These are phyloP conservation scores for Penicillium sp. DNA, from an alignment of 2,329 filamentous ascomycete species.

Conservation along the genomic window DNA sequence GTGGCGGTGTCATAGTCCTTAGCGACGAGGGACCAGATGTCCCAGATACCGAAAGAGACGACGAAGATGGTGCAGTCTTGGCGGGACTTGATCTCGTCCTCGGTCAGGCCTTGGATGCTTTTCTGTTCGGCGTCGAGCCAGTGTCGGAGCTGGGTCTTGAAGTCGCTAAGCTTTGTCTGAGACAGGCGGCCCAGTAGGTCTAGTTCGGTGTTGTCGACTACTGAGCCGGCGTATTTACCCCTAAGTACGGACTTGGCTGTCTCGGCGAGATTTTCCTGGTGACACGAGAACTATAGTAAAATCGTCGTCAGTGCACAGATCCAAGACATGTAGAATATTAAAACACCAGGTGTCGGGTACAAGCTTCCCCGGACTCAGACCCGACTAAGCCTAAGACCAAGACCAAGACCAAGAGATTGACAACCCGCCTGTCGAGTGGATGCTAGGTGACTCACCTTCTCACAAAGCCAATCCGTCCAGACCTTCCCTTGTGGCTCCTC, in stretches of 20 bases:
- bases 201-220: slow-evolving; percentile 36
- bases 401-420: neutral
- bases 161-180: slow-evolving; percentile 33
- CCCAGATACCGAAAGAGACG: slow-evolving; percentile 42
- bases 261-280: slow-evolving; percentile 36
- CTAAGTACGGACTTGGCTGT: slow-evolving; percentile 25
- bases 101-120: slow-evolving; percentile 20
- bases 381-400: neutral
- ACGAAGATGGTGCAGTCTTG: slow-evolving; percentile 36
- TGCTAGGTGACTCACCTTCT: slow-evolving; percentile 27
- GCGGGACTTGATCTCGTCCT: slow-evolving; percentile 24
- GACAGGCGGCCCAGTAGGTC: slow-evolving; percentile 25
- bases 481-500: slow-evolving; percentile 28
- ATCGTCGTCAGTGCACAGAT: slow-evolving; percentile 1
- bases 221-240: slow-evolving; percentile 30
- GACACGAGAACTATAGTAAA: slow-evolving; percentile 31
- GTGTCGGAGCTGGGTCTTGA: slow-evolving; percentile 37
- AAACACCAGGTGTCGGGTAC: neutral
- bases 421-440: neutral
- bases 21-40: slow-evolving; percentile 37
- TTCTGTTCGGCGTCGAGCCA: slow-evolving; percentile 36
- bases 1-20: slow-evolving; percentile 27
- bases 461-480: slow-evolving; percentile 40
- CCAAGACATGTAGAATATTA: neutral
- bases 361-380: neutral